Evolutionary conservation across 2,329 filamentous ascomycete species (phyloP).

Genomic region (Botrytis paeoniae): DNA sequence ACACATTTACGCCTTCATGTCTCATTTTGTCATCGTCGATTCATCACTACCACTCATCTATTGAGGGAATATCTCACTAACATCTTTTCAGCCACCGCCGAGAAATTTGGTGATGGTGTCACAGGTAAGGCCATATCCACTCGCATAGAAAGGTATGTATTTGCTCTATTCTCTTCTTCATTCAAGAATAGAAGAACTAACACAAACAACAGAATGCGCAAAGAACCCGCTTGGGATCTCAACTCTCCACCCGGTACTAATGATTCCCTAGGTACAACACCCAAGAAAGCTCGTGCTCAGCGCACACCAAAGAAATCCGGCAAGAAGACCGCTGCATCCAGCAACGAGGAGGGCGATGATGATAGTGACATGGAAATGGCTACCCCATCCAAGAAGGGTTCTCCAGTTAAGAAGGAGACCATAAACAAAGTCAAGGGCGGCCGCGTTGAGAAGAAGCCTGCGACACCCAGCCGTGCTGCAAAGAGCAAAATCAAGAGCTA

Average conservation of each 20-base stretch:
- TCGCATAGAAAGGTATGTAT: conserved; percentile 30
- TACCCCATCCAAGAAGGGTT: conserved; percentile 23
- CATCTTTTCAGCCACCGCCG: conserved; percentile 32
- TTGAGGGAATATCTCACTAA: conserved; percentile 30
- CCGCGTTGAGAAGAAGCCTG: conserved; percentile 25
- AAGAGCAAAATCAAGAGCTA: conserved; percentile 5
- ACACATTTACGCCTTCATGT: neutral
- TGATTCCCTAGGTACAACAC: neutral
- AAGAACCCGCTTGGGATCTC: conserved; percentile 29
- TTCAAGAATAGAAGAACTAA: neutral
- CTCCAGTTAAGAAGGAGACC: conserved; percentile 23
- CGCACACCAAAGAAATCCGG: conserved; percentile 1
- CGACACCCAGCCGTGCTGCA: neutral
- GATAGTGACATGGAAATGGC: neutral
- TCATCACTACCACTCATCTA: conserved; percentile 18
- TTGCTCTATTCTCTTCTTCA: neutral
- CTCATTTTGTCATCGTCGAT: conserved; percentile 20
- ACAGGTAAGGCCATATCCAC: conserved; percentile 35
- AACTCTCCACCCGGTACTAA: conserved; percentile 25
- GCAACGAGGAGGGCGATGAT: conserved; percentile 22
- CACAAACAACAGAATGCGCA: conserved; percentile 20
- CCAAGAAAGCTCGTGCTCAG: conserved; percentile 9
- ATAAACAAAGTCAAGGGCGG: conserved; percentile 30
- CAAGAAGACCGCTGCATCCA: neutral
- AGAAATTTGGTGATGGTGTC: conserved; percentile 30